These are phyloP conservation scores for Holtermanniella nyarrowii DNA, from an alignment of 768 basidiomycete species.

Conservation along the genomic window DNA sequence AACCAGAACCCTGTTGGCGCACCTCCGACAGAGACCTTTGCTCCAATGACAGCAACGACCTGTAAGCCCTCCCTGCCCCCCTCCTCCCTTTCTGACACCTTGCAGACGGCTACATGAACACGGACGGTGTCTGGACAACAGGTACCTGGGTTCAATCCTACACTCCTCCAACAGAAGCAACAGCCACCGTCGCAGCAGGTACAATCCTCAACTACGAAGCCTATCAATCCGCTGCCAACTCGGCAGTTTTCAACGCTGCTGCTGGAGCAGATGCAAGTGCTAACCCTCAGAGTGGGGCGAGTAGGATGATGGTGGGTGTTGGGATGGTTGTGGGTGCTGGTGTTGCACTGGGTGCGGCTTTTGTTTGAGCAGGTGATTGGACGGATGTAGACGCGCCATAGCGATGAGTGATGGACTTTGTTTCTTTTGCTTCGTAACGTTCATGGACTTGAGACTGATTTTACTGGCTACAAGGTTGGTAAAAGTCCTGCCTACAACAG, in stretches of 20 bases:
- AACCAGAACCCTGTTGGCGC: neutral
- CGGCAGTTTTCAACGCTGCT: constrained; percentile 19
- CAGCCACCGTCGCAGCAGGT: constrained; percentile 23
- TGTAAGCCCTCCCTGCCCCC: constrained; percentile 7
- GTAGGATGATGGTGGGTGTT: too few species aligned
- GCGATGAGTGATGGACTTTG: too few species aligned
- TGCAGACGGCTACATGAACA: constrained; percentile 23
- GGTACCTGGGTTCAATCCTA: constrained; percentile 21
- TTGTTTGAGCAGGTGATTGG: too few species aligned
- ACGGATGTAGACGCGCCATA: too few species aligned
- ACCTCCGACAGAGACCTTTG: neutral
- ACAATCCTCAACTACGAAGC: constrained; percentile 24
- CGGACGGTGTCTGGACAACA: constrained; percentile 21
- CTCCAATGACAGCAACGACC: constrained; percentile 21
- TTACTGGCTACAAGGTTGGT: too few species aligned
- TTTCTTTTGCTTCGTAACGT: too few species aligned
- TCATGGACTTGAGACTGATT: too few species aligned
- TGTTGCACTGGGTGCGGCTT: too few species aligned
- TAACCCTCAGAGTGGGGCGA: too few species aligned
- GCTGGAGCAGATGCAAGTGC: too few species aligned
- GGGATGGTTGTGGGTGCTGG: too few species aligned
- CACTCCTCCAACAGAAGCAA: constrained; percentile 23
- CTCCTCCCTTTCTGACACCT: neutral
- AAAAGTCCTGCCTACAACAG: too few species aligned
- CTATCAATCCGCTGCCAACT: constrained; percentile 27